A percentile compares a stretch with the other conserved stretches of the same genome.
These are phyloP conservation scores for Salix viminalis DNA, from an alignment of 345 rosid genomes.

Conservation along the genomic window DNA sequence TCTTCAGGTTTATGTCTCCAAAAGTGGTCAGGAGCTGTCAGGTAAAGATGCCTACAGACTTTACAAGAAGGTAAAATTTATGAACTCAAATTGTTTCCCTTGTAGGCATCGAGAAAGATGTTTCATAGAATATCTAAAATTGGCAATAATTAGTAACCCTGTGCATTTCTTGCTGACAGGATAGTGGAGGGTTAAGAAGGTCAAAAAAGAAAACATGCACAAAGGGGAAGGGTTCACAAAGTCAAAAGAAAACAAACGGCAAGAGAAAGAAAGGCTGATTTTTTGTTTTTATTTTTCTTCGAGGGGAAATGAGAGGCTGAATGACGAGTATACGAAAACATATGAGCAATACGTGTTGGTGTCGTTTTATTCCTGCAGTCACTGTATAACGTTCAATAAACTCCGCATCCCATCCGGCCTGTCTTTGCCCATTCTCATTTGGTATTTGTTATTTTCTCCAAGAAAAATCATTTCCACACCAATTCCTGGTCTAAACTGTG, in stretches of 20 bases:
- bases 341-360: background rate
- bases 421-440: background rate
- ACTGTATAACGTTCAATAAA: background rate
- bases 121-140: background rate
- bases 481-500: too few species aligned
- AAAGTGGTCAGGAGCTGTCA: slow-evolving; percentile 68
- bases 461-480: too few species aligned
- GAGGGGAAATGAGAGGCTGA: background rate
- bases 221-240: slow-evolving; percentile 25
- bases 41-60: slow-evolving; percentile 75
- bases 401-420: background rate
- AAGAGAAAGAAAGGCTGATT: slow-evolving; percentile 17
- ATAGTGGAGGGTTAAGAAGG: slow-evolving; percentile 24
- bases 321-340: background rate
- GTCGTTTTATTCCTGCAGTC: background rate
- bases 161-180: slow-evolving; percentile 8
- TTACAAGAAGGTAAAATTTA: slow-evolving; percentile 58
- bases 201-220: slow-evolving; percentile 19
- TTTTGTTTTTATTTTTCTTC: background rate
- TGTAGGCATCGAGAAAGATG: background rate
- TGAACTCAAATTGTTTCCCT: background rate
- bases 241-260: slow-evolving; percentile 19
- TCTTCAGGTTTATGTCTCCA: slow-evolving; percentile 65
- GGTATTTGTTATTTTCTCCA: background rate
- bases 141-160: background rate